Conservation (phyloP, 225 moss, liverwort and hornwort species). For the Marchantia polymorpha region DNA sequence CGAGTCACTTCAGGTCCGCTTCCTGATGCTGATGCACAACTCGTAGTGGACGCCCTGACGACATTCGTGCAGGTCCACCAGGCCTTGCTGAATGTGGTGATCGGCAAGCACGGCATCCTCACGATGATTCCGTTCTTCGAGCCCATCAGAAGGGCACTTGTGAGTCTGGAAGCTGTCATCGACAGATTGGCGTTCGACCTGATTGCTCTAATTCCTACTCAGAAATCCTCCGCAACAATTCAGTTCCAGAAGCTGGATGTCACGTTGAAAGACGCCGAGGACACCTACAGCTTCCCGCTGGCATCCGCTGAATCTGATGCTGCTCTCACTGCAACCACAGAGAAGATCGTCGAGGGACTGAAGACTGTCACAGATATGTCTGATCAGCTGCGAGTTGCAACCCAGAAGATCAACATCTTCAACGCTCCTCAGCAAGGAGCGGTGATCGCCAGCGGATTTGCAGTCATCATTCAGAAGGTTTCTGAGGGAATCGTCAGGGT, state of each 20-base stretch:
- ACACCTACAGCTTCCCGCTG: slow-evolving; percentile 9
- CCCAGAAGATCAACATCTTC: not conserved
- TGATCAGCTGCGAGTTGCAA: not conserved
- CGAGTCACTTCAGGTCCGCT: too few relatives aligned
- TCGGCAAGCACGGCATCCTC: too few relatives aligned
- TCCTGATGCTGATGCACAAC: too few relatives aligned
- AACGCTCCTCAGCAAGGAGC: slow-evolving; percentile 8
- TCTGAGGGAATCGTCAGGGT: not conserved
- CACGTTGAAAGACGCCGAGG: slow-evolving; percentile 20
- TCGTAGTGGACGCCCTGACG: too few relatives aligned
- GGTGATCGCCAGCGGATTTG: slow-evolving; percentile 14
- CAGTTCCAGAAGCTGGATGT: slow-evolving; percentile 16
- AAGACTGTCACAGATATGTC: too few relatives aligned
- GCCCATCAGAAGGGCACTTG: too few relatives aligned
- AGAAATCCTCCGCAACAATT: slow-evolving; percentile 6
- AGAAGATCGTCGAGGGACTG: too few relatives aligned
- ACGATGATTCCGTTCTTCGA: too few relatives aligned
- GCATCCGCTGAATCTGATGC: not conserved
- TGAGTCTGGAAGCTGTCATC: too few relatives aligned
- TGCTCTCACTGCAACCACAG: not conserved
- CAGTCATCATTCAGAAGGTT: slow-evolving; percentile 25
- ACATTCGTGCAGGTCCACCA: too few relatives aligned
- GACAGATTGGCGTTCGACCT: too few relatives aligned
- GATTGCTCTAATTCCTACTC: slow-evolving; percentile 17
- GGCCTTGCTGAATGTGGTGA: too few relatives aligned